These are phyloP conservation scores for Gracilariopsis chorda DNA, from an alignment of 23 red algal genomes.

Conservation along the genomic window DNA sequence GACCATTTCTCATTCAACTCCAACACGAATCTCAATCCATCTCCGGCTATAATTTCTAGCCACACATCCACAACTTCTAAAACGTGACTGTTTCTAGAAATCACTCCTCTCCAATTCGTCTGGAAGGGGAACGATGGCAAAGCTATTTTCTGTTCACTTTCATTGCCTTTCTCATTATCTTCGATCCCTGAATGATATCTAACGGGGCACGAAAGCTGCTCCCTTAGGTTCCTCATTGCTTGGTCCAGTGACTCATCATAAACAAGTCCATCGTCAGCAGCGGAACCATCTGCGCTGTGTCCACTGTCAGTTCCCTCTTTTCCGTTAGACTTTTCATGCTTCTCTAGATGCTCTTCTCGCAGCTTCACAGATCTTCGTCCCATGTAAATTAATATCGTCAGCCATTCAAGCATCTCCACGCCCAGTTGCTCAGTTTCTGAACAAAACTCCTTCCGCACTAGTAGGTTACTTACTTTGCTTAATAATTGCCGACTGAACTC, in stretches of 20 bases:
- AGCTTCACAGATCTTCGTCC: not conserved
- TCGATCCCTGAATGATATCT: not conserved
- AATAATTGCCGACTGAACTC: not conserved
- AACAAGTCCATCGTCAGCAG: not conserved
- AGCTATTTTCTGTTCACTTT: not conserved
- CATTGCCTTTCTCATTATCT: not conserved
- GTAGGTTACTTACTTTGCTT: not conserved
- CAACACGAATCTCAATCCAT: not conserved
- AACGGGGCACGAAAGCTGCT: not conserved
- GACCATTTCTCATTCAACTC: not conserved
- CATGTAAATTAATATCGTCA: not conserved
- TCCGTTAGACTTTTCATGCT: not conserved
- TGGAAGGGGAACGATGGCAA: not conserved
- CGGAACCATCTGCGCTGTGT: not conserved
- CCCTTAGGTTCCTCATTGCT: not conserved
- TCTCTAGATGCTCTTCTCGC: not conserved
- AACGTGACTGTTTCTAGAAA: not conserved
- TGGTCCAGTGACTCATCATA: not conserved
- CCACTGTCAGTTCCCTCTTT: not conserved
- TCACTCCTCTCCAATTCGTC: not conserved
- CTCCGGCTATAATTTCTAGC: not conserved
- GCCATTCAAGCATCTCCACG: not conserved
- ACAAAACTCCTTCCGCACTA: not conserved
- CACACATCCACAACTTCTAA: not conserved
- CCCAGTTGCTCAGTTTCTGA: not conserved